Evolutionary conservation across 1,284 basidiomycete genomes (phyloP).

Genomic region (Ganoderma sinense): DNA sequence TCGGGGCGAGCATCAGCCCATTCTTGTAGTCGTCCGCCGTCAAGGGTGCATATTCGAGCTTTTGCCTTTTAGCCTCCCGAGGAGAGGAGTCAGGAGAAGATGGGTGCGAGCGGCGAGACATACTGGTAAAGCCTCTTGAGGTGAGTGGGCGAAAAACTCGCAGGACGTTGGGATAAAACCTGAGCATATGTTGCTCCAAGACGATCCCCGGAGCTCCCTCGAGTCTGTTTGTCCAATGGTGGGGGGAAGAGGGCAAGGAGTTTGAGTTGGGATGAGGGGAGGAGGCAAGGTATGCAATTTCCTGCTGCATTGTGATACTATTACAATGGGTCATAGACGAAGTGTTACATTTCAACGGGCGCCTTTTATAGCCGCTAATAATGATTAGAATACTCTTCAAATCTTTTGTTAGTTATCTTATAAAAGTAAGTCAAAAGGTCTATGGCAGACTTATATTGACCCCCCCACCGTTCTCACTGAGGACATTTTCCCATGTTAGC

Average conservation of each 20-base stretch:
- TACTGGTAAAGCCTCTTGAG: conserved; percentile 33
- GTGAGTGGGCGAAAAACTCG: not conserved
- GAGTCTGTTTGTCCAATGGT: not conserved
- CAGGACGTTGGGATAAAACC: not conserved
- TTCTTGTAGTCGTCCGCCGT: conserved; percentile 76
- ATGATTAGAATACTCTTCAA: no score
- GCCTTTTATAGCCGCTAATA: no score
- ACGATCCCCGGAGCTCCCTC: not conserved
- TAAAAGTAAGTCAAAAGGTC: no score
- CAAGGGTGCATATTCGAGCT: conserved; percentile 55
- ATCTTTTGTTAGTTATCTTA: no score
- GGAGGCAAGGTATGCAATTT: no score
- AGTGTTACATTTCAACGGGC: no score
- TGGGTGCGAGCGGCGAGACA: conserved; percentile 64
- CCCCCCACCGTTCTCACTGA: no score
- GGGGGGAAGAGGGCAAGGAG: not conserved
- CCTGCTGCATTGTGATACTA: no score
- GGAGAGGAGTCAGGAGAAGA: conserved; percentile 52
- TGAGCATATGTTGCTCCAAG: not conserved
- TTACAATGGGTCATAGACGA: no score
- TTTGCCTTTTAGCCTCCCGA: conserved; percentile 61
- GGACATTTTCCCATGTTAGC: no score
- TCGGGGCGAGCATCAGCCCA: conserved; percentile 90
- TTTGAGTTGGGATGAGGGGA: not conserved
- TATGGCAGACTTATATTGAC: no score